Conservation (phyloP, 1,284 basidiomycete genomes). For the Microbotryum lychnidis-dioicae region DNA sequence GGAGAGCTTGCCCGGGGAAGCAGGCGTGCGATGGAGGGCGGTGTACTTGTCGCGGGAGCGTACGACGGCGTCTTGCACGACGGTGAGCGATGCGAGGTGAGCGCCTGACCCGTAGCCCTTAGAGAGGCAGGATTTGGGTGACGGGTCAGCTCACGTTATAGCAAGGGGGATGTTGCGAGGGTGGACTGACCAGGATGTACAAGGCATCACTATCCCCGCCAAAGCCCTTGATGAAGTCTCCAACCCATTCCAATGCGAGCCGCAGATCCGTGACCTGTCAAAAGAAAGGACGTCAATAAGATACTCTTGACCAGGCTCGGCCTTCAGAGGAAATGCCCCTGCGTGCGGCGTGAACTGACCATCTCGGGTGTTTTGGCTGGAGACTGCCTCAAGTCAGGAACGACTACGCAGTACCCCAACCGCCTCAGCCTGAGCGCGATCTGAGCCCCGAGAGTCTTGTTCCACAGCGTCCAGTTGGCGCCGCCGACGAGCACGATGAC, state of each 20-base stretch:
- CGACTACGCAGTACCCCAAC: constrained; percentile 41
- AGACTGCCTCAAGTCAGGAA: constrained; percentile 36
- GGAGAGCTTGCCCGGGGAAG: not conserved
- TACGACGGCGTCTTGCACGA: constrained; percentile 41
- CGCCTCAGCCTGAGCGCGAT: constrained; percentile 39
- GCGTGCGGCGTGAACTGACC: not conserved
- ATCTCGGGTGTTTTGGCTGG: constrained; percentile 3
- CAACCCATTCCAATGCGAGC: constrained; percentile 40
- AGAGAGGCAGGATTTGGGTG: no score
- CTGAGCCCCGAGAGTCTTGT: constrained; percentile 34
- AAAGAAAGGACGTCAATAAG: constrained; percentile 37
- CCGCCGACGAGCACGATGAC: constrained; percentile 40
- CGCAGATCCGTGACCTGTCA: constrained; percentile 39
- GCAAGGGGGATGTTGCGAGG: no score
- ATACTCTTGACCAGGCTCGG: constrained; percentile 8
- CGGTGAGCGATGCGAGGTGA: constrained; percentile 35
- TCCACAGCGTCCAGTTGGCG: constrained; percentile 35
- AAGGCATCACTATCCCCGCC: constrained; percentile 38
- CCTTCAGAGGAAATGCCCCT: constrained; percentile 13
- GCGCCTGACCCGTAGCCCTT: constrained; percentile 35
- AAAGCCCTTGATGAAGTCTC: constrained; percentile 35
- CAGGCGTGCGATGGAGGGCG: not conserved
- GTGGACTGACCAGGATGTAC: not conserved
- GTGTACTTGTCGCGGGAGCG: constrained; percentile 34
- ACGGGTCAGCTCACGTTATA: no score